phyloP scores from a whole-genome alignment of 1,284 basidiomycete species.

The Peniophora sp. region DNA sequence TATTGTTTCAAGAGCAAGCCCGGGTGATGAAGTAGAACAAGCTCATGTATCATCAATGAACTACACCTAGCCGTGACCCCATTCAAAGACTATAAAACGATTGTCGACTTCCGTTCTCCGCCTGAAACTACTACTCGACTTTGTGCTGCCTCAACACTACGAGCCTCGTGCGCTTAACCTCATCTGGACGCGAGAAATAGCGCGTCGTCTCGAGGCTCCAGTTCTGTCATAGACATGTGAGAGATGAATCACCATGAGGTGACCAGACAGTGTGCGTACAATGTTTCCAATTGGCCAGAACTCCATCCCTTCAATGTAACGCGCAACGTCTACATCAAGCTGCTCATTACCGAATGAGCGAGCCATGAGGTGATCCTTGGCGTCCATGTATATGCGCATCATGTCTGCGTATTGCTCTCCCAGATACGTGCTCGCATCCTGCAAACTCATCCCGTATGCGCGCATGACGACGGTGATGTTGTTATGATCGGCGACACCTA shows the following conservation, averaged over 20 bases:
- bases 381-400: constrained; percentile 43
- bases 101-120: too few species aligned
- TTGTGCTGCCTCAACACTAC: constrained; percentile 20
- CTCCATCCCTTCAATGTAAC: constrained; percentile 38
- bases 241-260: too few species aligned
- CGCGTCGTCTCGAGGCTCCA: constrained; percentile 55
- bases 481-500: constrained; percentile 60
- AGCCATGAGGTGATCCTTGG: constrained; percentile 39
- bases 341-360: constrained; percentile 39
- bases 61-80: too few species aligned
- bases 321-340: constrained; percentile 40
- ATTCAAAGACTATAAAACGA: too few species aligned
- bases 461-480: constrained; percentile 62
- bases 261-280: background rate
- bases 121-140: too few species aligned
- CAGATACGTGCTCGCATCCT: constrained; percentile 52
- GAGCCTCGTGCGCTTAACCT: constrained; percentile 38
- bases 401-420: constrained; percentile 44
- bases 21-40: too few species aligned
- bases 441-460: constrained; percentile 39
- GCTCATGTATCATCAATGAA: too few species aligned
- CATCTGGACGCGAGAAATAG: constrained; percentile 41
- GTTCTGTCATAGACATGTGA: constrained; percentile 11
- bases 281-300: constrained; percentile 31
- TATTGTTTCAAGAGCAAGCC: too few species aligned